Conservation (phyloP, 2,329 filamentous ascomycete species). For the Lecanicillium sp. region DNA sequence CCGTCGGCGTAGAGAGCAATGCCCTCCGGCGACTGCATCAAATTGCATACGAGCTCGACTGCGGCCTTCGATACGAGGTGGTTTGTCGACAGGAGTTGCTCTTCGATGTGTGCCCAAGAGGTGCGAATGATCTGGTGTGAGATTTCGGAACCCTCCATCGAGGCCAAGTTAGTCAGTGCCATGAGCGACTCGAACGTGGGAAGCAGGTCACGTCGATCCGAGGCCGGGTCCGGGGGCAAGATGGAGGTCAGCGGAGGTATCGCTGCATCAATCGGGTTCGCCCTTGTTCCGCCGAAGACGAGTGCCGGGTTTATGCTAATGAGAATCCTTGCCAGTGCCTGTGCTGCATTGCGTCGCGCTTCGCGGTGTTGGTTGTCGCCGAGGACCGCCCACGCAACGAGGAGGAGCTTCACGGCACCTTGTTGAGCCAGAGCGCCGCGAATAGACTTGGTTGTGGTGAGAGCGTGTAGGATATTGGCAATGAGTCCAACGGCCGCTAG, state of each 20-base stretch:
- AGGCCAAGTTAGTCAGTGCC: slow-evolving; percentile 90
- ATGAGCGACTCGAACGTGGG: slow-evolving; percentile 87
- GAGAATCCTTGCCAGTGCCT: slow-evolving; percentile 76
- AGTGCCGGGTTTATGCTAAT: slow-evolving; percentile 81
- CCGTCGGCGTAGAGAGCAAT: slow-evolving; percentile 64
- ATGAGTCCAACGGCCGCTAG: slow-evolving; percentile 65
- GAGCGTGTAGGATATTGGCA: slow-evolving; percentile 68
- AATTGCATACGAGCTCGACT: slow-evolving; percentile 86
- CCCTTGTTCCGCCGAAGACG: slow-evolving; percentile 73
- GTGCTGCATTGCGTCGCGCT: slow-evolving; percentile 58
- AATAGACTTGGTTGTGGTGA: slow-evolving; percentile 67
- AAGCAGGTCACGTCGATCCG: slow-evolving; percentile 68
- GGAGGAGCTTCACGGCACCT: slow-evolving; percentile 80
- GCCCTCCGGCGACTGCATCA: slow-evolving; percentile 64
- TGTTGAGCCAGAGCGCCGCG: slow-evolving; percentile 83
- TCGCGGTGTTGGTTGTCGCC: slow-evolving; percentile 40
- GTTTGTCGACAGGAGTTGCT: slow-evolving; percentile 74
- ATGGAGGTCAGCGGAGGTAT: slow-evolving; percentile 75
- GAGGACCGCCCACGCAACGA: slow-evolving; percentile 62
- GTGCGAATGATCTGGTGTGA: slow-evolving; percentile 64
- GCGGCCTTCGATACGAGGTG: slow-evolving; percentile 71
- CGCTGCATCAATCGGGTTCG: slow-evolving; percentile 69
- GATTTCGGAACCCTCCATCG: slow-evolving; percentile 61
- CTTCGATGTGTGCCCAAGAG: slow-evolving; percentile 72
- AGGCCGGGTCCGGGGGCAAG: slow-evolving; percentile 56